Evolutionary conservation across 306 rosid genomes (phyloP).

Genomic region (Casuarina equisetifolia): DNA sequence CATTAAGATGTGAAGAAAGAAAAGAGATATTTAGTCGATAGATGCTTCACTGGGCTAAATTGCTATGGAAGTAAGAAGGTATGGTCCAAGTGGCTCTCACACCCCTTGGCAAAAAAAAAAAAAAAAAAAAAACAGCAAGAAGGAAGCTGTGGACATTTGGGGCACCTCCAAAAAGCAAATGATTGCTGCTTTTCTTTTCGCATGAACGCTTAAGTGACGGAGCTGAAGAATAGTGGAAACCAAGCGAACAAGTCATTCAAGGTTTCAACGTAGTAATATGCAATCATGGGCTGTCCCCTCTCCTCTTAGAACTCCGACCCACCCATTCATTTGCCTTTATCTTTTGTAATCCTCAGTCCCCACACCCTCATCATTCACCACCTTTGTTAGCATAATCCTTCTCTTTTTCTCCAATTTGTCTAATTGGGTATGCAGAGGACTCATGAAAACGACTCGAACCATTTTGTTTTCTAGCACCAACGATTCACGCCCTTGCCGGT

Average conservation of each 20-base stretch:
- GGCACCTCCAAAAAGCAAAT: not conserved
- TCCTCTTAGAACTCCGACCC: slow-evolving; percentile 25
- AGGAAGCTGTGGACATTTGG: not conserved
- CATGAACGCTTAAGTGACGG: not conserved
- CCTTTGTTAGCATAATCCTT: slow-evolving; percentile 20
- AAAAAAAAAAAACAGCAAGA: not conserved
- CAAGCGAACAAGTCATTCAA: slow-evolving; percentile 2
- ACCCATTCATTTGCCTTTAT: slow-evolving; percentile 30
- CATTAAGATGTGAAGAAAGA: too few relatives aligned
- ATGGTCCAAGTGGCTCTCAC: not conserved
- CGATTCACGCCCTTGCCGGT: not conserved
- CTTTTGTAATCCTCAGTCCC: slow-evolving; percentile 41
- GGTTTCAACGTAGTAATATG: slow-evolving; percentile 11
- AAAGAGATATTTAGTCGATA: not conserved
- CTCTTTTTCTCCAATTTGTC: slow-evolving; percentile 4
- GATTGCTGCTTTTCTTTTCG: not conserved
- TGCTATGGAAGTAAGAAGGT: not conserved
- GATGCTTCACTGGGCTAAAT: too few relatives aligned
- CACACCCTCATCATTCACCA: slow-evolving; percentile 51
- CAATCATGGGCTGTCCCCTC: slow-evolving; percentile 47
- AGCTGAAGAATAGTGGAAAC: slow-evolving; percentile 3
- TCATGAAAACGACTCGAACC: slow-evolving; percentile 14
- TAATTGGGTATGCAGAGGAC: not conserved
- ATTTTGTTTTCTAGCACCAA: not conserved
- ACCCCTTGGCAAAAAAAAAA: not conserved